Evolutionary conservation across 495 filamentous ascomycete genomes (phyloP).

Genomic region (Xanthoparmelia taractica): DNA sequence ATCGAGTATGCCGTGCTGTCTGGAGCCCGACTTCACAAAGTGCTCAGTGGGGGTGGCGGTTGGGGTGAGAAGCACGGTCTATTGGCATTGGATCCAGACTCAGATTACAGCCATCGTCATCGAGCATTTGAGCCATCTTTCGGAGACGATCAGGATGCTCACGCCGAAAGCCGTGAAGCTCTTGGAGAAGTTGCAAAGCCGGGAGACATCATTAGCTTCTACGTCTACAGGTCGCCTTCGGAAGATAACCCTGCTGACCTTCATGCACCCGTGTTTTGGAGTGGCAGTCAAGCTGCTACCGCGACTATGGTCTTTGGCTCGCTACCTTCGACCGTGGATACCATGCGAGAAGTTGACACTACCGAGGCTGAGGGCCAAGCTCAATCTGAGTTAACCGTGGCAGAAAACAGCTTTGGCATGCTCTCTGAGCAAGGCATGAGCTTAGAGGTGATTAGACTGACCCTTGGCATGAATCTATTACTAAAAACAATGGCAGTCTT

Average conservation of each 20-base stretch:
- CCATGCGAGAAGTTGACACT: slow-evolving; percentile 10
- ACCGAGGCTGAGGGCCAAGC: neutral
- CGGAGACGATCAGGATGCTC: slow-evolving; percentile 25
- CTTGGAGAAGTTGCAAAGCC: slow-evolving; percentile 41
- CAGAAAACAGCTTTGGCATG: slow-evolving; percentile 40
- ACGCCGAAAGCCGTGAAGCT: slow-evolving; percentile 33
- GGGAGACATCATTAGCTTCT: slow-evolving; percentile 46
- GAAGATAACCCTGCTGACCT: too few relatives aligned
- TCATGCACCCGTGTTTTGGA: neutral
- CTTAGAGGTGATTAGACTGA: slow-evolving; percentile 19
- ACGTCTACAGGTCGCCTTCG: slow-evolving; percentile 25
- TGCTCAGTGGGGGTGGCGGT: slow-evolving; percentile 82
- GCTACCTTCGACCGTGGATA: slow-evolving; percentile 13
- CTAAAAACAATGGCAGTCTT: slow-evolving; percentile 3
- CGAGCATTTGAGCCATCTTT: slow-evolving; percentile 21
- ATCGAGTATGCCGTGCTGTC: slow-evolving; percentile 12
- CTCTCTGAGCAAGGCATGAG: slow-evolving; percentile 45
- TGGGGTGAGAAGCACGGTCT: slow-evolving; percentile 84
- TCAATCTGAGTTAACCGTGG: slow-evolving; percentile 11
- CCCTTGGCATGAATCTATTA: neutral
- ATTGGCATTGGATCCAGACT: slow-evolving; percentile 70
- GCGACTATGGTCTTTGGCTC: slow-evolving; percentile 14
- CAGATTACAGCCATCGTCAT: slow-evolving; percentile 5
- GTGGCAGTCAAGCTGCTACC: neutral
- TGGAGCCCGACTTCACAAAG: slow-evolving; percentile 53